phyloP scores from a whole-genome alignment of 1,284 basidiomycete genomes.

The Schizopora paradoxa region DNA sequence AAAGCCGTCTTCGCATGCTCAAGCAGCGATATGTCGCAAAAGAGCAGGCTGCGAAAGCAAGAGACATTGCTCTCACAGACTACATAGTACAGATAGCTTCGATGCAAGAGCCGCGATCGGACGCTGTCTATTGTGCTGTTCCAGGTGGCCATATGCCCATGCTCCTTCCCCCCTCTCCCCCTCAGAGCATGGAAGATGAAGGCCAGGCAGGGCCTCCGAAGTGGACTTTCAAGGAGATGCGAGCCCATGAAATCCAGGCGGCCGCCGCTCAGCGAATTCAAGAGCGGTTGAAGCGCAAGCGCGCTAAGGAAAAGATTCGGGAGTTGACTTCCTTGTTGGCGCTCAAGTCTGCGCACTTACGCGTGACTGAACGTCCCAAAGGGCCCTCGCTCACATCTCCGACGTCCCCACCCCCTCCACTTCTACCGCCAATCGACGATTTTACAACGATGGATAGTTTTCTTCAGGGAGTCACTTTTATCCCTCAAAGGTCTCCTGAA shows the following conservation, averaged over 20 bases:
- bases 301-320: conserved; percentile 10
- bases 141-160: neutral
- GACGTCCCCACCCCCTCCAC: too few species aligned
- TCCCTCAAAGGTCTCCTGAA: too few species aligned
- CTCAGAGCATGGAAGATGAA: neutral
- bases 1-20: conserved; percentile 8
- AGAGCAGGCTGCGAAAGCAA: conserved; percentile 5
- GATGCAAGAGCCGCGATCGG: conserved; percentile 2
- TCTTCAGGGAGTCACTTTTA: too few species aligned
- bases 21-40: conserved; percentile 2
- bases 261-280: conserved; percentile 7
- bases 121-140: too few species aligned
- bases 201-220: neutral
- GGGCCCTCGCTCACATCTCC: neutral
- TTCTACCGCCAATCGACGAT: too few species aligned
- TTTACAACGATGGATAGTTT: too few species aligned
- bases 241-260: conserved; percentile 11
- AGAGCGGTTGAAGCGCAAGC: conserved; percentile 9
- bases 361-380: neutral
- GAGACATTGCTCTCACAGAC: conserved; percentile 10
- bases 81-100: conserved; percentile 9
- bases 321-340: conserved; percentile 11
- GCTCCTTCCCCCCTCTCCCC: neutral
- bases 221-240: conserved; percentile 3
- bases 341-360: conserved; percentile 8